A percentile compares a stretch with the other conserved stretches of the same genome.
Conservation (phyloP, 1,139 yeast species). For the Lodderomyces parapsilosis region DNA sequence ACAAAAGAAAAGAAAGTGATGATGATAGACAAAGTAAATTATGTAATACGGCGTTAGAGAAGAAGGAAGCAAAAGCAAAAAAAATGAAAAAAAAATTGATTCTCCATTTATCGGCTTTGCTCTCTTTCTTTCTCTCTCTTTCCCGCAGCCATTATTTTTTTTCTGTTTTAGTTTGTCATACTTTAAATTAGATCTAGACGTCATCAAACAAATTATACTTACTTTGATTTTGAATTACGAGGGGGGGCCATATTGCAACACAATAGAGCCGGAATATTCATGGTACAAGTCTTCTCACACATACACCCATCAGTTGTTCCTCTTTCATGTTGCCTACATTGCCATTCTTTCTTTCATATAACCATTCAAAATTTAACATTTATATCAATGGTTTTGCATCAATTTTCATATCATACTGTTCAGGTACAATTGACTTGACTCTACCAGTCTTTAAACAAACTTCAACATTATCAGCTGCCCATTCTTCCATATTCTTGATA, state of each 20-base stretch:
- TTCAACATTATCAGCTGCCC: slow-evolving; percentile 48
- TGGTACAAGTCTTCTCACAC: too few species aligned
- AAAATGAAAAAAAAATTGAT: neutral
- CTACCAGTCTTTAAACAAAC: slow-evolving; percentile 53
- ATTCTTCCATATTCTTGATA: slow-evolving; percentile 54
- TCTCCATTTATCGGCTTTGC: slow-evolving; percentile 3
- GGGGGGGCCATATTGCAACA: too few species aligned
- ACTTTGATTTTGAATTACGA: neutral
- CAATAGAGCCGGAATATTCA: too few species aligned
- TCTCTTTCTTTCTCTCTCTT: neutral
- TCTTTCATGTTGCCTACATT: too few species aligned
- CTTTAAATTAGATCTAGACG: neutral
- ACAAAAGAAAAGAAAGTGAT: neutral
- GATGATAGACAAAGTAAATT: too few species aligned
- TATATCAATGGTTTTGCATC: slow-evolving; percentile 6
- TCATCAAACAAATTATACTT: neutral
- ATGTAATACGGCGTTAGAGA: slow-evolving; percentile 1
- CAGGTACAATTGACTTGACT: slow-evolving; percentile 68
- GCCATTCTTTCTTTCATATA: too few species aligned
- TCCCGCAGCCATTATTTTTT: too few species aligned
- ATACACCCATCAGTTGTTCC: too few species aligned
- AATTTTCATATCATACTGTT: slow-evolving; percentile 33
- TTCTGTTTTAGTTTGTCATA: neutral
- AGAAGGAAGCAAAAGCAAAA: neutral
- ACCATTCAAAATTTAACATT: neutral